These are phyloP conservation scores for Neurospora sp. DNA, from an alignment of 495 filamentous ascomycete genomes.

Conservation along the genomic window DNA sequence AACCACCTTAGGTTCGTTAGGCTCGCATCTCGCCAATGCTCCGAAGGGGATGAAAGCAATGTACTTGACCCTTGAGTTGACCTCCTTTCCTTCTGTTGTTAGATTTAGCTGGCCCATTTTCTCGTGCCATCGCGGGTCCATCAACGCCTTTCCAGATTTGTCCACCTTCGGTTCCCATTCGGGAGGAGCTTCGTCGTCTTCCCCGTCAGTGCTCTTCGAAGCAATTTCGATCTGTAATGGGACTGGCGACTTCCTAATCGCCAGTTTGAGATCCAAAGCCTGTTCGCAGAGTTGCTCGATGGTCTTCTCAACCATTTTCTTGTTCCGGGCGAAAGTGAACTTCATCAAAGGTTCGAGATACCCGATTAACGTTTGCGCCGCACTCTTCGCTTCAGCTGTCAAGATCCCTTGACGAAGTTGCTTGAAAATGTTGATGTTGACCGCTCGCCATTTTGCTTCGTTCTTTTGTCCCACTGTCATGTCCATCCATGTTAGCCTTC, in stretches of 20 bases:
- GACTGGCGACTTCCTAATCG: not conserved
- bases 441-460: not conserved
- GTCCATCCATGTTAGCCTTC: not conserved
- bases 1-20: not conserved
- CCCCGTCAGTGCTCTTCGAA: not conserved
- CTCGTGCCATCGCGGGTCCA: not conserved
- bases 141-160: not conserved
- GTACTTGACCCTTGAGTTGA: not conserved
- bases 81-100: not conserved
- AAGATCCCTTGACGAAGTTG: not conserved
- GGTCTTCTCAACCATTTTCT: not conserved
- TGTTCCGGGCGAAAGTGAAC: not conserved
- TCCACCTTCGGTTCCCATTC: constrained; percentile 2
- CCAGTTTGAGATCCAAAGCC: constrained; percentile 8
- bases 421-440: not conserved
- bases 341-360: not conserved
- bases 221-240: constrained; percentile 6
- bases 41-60: constrained; percentile 6
- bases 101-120: not conserved
- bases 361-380: not conserved
- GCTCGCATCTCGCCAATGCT: constrained; percentile 2
- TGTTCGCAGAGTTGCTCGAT: constrained; percentile 4
- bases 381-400: not conserved
- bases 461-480: not conserved
- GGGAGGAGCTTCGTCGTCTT: not conserved